A percentile compares a stretch with the other conserved stretches of the same genome.
Evolutionary conservation across 768 basidiomycete species (phyloP).

Genomic region (Mycena metata): DNA sequence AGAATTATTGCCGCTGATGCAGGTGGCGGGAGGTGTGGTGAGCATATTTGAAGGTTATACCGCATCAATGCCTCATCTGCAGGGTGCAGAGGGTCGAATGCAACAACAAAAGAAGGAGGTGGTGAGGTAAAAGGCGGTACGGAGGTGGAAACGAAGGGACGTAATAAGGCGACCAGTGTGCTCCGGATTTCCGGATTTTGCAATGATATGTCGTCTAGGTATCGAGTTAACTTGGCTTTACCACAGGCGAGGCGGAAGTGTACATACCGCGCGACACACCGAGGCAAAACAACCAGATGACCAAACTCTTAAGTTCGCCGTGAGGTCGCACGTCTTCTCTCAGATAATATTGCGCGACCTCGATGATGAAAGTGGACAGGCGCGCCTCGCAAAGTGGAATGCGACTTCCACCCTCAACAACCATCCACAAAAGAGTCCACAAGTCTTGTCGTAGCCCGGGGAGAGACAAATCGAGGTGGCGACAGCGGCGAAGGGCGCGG

Average conservation of each 20-base stretch:
- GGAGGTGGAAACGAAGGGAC: conserved; percentile 52
- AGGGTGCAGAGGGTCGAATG: conserved; percentile 17
- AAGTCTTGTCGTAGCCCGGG: conserved; percentile 58
- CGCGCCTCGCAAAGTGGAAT: conserved; percentile 57
- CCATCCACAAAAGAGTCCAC: conserved; percentile 71
- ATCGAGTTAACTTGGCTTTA: conserved; percentile 32
- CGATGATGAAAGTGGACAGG: conserved; percentile 55
- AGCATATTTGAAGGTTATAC: conserved; percentile 18
- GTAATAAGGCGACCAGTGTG: conserved; percentile 57
- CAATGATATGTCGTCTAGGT: conserved; percentile 54
- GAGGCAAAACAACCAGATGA: conserved; percentile 58
- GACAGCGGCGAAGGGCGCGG: conserved; percentile 62
- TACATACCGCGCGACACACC: conserved; percentile 55
- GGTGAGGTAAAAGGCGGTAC: conserved; percentile 43
- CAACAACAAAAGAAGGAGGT: conserved; percentile 38
- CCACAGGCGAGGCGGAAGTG: conserved; percentile 21
- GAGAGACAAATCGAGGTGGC: conserved; percentile 50
- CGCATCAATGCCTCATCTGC: conserved; percentile 17
- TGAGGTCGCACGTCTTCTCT: conserved; percentile 29
- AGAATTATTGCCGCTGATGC: conserved; percentile 64
- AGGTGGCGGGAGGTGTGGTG: conserved; percentile 40
- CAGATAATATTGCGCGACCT: conserved; percentile 39
- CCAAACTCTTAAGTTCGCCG: conserved; percentile 45
- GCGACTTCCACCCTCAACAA: conserved; percentile 67
- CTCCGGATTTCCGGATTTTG: conserved; percentile 54